Evolutionary conservation across 345 rosid species (phyloP).

Genomic region (Arabis hirsuta): DNA sequence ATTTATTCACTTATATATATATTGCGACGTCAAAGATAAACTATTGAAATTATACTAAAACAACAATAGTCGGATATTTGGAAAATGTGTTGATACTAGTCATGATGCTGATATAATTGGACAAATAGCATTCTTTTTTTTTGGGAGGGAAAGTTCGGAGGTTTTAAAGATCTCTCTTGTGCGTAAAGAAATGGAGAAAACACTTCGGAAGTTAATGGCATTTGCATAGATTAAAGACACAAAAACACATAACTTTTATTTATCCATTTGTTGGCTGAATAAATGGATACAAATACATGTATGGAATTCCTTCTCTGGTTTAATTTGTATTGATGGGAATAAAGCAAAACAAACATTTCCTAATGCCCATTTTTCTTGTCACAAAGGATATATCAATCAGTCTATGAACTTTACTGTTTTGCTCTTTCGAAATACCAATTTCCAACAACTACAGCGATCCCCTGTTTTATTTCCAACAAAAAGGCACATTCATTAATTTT

Average conservation of each 20-base stretch:
- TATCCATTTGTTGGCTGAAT: neutral
- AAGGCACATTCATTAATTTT: neutral
- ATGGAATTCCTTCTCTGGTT: neutral
- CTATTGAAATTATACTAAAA: neutral
- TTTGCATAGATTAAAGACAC: neutral
- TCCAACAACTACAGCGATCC: constrained; percentile 80
- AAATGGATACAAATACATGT: constrained; percentile 3
- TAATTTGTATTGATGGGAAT: constrained; percentile 4
- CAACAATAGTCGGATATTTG: constrained; percentile 3
- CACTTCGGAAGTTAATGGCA: neutral
- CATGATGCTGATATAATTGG: neutral
- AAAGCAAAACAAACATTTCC: constrained; percentile 7
- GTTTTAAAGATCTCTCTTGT: neutral
- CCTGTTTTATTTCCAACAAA: constrained; percentile 50
- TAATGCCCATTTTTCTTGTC: constrained; percentile 42
- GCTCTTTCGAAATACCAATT: constrained; percentile 81
- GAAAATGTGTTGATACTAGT: neutral
- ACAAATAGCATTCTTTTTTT: neutral
- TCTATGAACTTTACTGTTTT: constrained; percentile 55
- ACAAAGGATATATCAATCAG: constrained; percentile 55
- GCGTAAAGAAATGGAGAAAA: constrained; percentile 2
- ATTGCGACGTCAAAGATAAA: neutral
- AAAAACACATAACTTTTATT: neutral
- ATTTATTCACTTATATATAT: neutral
- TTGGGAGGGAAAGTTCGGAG: constrained; percentile 5